Evolutionary conservation across 768 basidiomycete genomes (phyloP), one percentile per base, ranked within the genome.

Genomic region (Coprinopsis marcescibilis): DNA sequence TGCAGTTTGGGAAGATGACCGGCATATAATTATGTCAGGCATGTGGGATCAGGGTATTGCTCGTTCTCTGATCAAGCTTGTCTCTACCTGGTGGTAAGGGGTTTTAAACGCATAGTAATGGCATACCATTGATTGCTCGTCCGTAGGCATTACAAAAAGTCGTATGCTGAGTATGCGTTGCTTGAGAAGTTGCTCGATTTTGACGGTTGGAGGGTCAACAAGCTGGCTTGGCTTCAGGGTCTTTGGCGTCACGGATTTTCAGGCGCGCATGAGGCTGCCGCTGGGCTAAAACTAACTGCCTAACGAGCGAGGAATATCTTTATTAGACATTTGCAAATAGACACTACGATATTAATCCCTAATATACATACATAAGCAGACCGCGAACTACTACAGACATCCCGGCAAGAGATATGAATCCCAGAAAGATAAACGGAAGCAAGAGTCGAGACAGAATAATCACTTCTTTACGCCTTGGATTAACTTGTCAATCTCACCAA

Each of bases 1-100:
- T 10, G 85, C 89, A 6, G 81, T 89, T 3, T 90, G 88, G 88
- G 70, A 75, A 43, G 83, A 85, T 55, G 83, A 92, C 45, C 67
- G 65, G 56, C 63, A 64, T 37, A 69, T 68, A 21, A 54, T 80
- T 3, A 62, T 71, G 20, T 64, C 68, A 40, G 57, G 62, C 40
- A 75, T 86, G 65, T 65, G 41, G 41, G 21, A 4, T 27, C 14
- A 14, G 4, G 41, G 41, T 4, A 4, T 78, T 30, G 76, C 76
- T 3, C 49, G 79, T 19, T 49, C 65, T 32, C 52, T 80, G 17
- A 60, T 78, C 46, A 57, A 47, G 48, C 89, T 77, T 57, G 69
- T 81, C 53, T 57, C 54, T 24, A 72, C 73, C 48, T 89, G 85
- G 85, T 87, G 84, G 88, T 88, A 56, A 47, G 85, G 64, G 45